Base-by-base conservation (phyloP, 331 rosid genomes). In the Pyracantha coccinea region DNA sequence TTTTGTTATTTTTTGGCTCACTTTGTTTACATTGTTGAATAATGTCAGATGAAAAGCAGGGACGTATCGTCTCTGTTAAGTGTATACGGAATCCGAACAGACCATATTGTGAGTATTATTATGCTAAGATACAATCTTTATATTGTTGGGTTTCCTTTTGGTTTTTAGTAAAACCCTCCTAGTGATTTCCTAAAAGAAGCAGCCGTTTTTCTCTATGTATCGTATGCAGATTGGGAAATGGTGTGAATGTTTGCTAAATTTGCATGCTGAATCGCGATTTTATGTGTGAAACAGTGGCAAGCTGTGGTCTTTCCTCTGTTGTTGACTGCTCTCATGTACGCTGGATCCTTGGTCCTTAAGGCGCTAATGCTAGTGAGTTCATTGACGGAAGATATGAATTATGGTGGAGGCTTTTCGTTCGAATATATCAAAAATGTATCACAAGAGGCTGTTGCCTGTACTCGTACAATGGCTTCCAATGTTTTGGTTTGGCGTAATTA, bases 251-350 rank as follows among this genome's bases (percentile, higher is more conserved):
- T 71, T 88, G 79, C 85, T 84, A 84, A 44, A 74, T 80, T 85
- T 87, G 80, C 84, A 58, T 83, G 81, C 95, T 92, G 87, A 89
- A 86, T 88, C 87, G 70, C 78, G 47, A 75, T 86, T 91, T 87
- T 91, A 75, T 92, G 84, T 89, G 63, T 86, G 92, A 83, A 92
- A 85, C 97, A 95, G 99, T 92, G 97, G 99, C 95, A 88, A 86
- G 93, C 97, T 62, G 82, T 84, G 88, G 31, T 84, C 72, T 74
- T 92, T 78, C 99, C 97, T 74, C 87, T 94, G 33, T 77, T 82
- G 50, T 80, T 94, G 97, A 92, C 99, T 59, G 89, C 87, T 77
- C 78, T 92, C 45, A 76, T 94, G 91, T 94, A 95, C 31, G 82
- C 85, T 44, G 99, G 99, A 64, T 92, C 97, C 32, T 68, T 92